phyloP scores from a whole-genome alignment of 345 rosid genomes.

The Populus davidiana region DNA sequence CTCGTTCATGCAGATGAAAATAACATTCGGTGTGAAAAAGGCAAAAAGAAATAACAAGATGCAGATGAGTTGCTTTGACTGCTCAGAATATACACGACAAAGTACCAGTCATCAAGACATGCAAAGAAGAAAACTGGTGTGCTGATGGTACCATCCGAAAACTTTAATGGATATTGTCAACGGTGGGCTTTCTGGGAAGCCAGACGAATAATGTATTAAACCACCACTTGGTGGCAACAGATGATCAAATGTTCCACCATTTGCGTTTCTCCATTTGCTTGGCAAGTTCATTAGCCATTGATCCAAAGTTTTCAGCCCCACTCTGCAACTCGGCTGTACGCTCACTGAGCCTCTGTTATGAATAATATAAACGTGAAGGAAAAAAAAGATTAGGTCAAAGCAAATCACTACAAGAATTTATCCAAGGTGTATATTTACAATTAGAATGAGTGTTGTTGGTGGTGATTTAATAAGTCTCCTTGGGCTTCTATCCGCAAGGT shows the following conservation, averaged over 20 bases:
- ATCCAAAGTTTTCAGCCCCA: constrained; percentile 75
- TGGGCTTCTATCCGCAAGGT: not conserved
- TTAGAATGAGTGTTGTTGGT: not conserved
- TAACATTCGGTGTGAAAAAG: not conserved
- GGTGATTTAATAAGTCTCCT: not conserved
- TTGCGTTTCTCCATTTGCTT: constrained; percentile 82
- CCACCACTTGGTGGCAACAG: not conserved
- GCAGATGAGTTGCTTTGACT: not conserved
- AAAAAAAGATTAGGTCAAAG: not conserved
- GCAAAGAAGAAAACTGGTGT: not conserved
- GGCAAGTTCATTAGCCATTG: constrained; percentile 71
- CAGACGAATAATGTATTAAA: not conserved
- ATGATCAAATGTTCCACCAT: constrained; percentile 70
- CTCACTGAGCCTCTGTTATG: constrained; percentile 52
- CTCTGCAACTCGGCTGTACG: constrained; percentile 74
- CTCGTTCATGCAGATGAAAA: not conserved
- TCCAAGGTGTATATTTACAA: not conserved
- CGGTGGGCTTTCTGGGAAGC: not conserved
- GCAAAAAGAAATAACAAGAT: not conserved
- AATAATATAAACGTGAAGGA: not conserved
- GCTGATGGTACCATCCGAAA: not conserved
- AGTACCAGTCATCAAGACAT: not conserved
- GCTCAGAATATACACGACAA: not conserved
- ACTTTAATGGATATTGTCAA: not conserved
- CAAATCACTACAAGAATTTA: not conserved